Percentiles rank a stretch among this genome's conserved stretches.
phyloP scores from a whole-genome alignment of 768 basidiomycete genomes.

The Tylopilus subfusipes region DNA sequence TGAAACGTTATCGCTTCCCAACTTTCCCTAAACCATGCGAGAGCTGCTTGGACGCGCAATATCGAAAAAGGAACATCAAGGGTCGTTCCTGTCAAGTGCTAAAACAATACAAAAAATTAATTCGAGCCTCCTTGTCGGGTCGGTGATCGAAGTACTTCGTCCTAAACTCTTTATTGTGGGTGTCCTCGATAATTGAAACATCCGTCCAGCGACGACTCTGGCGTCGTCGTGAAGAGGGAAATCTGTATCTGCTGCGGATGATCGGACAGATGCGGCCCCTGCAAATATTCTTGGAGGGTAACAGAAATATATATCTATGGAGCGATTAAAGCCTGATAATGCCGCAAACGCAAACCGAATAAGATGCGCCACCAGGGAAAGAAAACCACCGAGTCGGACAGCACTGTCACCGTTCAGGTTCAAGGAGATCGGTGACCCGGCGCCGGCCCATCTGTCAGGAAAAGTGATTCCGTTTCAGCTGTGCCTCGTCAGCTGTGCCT shows the following conservation, averaged over 20 bases:
- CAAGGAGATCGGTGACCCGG: conserved; percentile 9
- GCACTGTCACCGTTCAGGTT: conserved; percentile 5
- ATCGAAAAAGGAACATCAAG: conserved; percentile 10
- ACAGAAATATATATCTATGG: conserved; percentile 1
- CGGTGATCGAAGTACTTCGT: conserved; percentile 7
- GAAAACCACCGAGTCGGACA: conserved; percentile 5
- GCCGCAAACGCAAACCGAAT: conserved; percentile 10
- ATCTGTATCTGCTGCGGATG: conserved; percentile 5
- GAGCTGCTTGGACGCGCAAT: conserved; percentile 3
- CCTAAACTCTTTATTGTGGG: neutral
- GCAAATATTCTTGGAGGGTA: neutral
- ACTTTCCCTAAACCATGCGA: conserved; percentile 13
- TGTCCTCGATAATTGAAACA: conserved; percentile 10
- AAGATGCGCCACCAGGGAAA: conserved; percentile 7
- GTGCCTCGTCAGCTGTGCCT: no score
- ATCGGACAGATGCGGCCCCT: conserved; percentile 1
- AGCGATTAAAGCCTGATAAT: conserved; percentile 4
- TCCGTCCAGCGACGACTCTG: neutral
- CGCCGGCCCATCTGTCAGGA: conserved; percentile 12
- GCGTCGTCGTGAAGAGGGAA: neutral
- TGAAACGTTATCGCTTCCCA: conserved; percentile 22
- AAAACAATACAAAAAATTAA: neutral
- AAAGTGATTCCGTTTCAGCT: conserved; percentile 3
- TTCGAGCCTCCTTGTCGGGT: conserved; percentile 5
- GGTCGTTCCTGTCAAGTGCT: conserved; percentile 1